These are phyloP conservation scores for Gaillardinia entomophila DNA, from an alignment of 805 yeast species.

Conservation along the genomic window DNA sequence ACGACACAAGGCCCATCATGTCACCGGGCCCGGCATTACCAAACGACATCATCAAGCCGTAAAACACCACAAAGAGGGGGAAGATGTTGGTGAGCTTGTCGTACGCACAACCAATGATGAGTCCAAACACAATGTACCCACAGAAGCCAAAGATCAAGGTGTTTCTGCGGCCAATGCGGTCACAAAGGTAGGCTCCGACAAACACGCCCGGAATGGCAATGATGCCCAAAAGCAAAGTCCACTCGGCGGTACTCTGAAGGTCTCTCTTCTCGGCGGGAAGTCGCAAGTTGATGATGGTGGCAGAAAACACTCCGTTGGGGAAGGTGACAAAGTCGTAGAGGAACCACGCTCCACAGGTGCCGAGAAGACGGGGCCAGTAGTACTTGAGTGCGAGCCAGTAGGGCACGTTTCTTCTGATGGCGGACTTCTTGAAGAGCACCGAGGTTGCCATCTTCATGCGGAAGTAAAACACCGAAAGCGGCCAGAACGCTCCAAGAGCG, in stretches of 20 bases:
- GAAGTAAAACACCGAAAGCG: constrained; percentile 66
- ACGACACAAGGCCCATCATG: constrained; percentile 58
- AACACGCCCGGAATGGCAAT: constrained; percentile 70
- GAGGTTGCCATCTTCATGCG: constrained; percentile 66
- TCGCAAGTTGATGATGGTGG: constrained; percentile 52
- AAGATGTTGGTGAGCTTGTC: constrained; percentile 50
- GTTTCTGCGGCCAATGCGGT: constrained; percentile 63
- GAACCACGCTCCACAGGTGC: constrained; percentile 75
- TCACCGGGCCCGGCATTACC: constrained; percentile 82
- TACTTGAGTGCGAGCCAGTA: constrained; percentile 55
- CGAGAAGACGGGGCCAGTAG: constrained; percentile 64
- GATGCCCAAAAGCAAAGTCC: constrained; percentile 64
- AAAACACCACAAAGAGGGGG: constrained; percentile 63
- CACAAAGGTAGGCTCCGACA: constrained; percentile 62
- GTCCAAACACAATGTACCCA: constrained; percentile 68
- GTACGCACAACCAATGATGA: constrained; percentile 63
- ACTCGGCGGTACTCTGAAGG: constrained; percentile 59
- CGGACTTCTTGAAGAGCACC: constrained; percentile 55
- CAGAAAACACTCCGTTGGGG: constrained; percentile 70
- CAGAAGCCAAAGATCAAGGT: constrained; percentile 66
- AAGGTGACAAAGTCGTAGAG: constrained; percentile 76
- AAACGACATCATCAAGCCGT: constrained; percentile 63
- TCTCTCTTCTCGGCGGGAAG: constrained; percentile 30
- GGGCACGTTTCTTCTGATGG: constrained; percentile 47
- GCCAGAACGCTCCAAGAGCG: constrained; percentile 63